Evolutionary conservation across 176 grass and related monocot species (phyloP), one percentile per base, ranked within the genome.

Genomic region (Eragrostis nindensis): DNA sequence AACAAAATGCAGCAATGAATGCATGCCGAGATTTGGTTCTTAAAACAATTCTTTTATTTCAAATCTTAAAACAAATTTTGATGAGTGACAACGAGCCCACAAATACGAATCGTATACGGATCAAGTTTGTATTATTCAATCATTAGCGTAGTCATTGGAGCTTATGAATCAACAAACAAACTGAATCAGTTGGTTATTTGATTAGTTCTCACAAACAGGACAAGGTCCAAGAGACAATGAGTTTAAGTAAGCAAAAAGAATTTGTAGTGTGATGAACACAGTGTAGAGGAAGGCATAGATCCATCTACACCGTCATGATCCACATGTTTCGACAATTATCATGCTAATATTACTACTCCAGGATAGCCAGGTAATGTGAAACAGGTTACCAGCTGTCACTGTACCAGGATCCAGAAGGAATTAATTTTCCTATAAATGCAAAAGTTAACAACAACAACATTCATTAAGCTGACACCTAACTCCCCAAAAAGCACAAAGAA

Each of bases 361-460:
- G 11, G 22, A 24, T 18, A 27, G 52, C 69, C 77, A 62, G 18
- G 18, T 73, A 72, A 65, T 64, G 38, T 52, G 11, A 24, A 25
- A 1, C 45, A 79, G 63, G 38, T 6, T 22, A 27, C n/a, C 61
- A 75, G 62, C 38, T 75, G 49, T 36, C 67, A 11, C 19, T 19
- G 54, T 73, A 79, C 13, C 26, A 84, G 8, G 36, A 70, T 2
- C 21, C 4, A 11, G 22, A 56, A 44, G 1, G 45, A 39, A 45
- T 36, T 65, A 66, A 30, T 83, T 55, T 9, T 44, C 32, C 1
- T 41, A 39, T 80, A 55, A 80, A 56, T 80, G 46, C 46, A 54
- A 54, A 72, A 19, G 50, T 52, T 24, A 63, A 52, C 43, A 42
- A 41, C n/a, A n/a, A n/a, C 11, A 27, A 17, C 44, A 54, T 42